Percentiles rank a stretch among this genome's conserved stretches.
These are phyloP conservation scores for Metschnikowia santaceciliae DNA, from an alignment of 805 yeast genomes.

Conservation along the genomic window DNA sequence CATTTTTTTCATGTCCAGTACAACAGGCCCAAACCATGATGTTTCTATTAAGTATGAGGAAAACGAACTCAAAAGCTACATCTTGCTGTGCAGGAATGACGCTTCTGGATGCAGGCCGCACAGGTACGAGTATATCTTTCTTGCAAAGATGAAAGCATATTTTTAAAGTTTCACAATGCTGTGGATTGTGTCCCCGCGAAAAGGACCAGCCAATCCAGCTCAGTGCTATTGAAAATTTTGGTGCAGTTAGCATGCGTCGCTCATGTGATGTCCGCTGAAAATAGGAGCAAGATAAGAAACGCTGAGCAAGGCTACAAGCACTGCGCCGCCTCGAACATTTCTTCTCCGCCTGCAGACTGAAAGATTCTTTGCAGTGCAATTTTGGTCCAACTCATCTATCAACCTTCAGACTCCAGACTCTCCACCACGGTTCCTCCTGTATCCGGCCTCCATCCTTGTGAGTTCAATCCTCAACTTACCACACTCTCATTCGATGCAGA, in stretches of 20 bases:
- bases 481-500: background rate
- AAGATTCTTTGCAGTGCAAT: constrained; percentile 2
- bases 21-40: no score
- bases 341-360: constrained; percentile 1
- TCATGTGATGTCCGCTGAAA: background rate
- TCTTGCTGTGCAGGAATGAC: background rate
- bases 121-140: background rate
- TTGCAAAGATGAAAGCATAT: background rate
- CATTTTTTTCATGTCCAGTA: background rate
- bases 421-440: background rate
- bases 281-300: background rate
- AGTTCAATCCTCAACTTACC: background rate
- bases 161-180: background rate
- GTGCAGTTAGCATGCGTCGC: background rate
- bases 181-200: background rate
- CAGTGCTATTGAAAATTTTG: background rate
- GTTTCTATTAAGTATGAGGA: no score
- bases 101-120: background rate
- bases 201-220: background rate
- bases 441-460: background rate
- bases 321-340: background rate
- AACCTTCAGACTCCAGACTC: background rate
- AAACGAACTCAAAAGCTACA: background rate
- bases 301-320: background rate
- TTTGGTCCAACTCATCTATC: background rate